phyloP scores from a whole-genome alignment of 306 rosid species.

The Pyrus bretschneideri region DNA sequence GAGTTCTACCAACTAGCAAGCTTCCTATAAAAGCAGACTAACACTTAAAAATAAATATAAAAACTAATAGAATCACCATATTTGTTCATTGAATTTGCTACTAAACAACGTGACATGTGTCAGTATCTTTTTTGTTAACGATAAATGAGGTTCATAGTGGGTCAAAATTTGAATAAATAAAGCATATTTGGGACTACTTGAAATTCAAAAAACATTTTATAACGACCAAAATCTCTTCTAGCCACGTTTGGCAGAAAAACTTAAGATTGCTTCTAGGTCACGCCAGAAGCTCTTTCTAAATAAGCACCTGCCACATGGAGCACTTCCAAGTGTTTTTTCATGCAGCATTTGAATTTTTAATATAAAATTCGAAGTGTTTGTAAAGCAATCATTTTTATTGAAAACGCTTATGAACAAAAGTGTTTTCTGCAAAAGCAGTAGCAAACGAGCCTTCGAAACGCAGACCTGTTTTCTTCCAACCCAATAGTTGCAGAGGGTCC shows the following conservation, averaged over 20 bases:
- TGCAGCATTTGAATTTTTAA: no score
- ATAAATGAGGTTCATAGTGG: background rate
- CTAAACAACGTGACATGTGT: background rate
- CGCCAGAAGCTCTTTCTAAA: no score
- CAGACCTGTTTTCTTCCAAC: constrained; percentile 73
- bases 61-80: background rate
- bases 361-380: no score
- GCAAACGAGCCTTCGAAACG: no score
- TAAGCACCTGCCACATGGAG: no score
- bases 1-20: constrained; percentile 60
- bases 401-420: no score
- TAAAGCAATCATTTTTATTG: no score
- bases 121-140: background rate
- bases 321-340: no score
- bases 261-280: background rate
- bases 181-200: background rate
- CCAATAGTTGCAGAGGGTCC: constrained; percentile 61
- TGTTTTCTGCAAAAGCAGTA: no score
- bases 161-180: background rate
- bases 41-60: background rate
- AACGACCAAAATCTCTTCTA: no score
- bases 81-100: background rate
- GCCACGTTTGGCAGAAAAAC: background rate
- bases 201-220: no score
- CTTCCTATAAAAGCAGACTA: constrained; percentile 48